Conservation (phyloP, 2,329 filamentous ascomycete species). For the Neofusicoccum kwambonambiense region DNA sequence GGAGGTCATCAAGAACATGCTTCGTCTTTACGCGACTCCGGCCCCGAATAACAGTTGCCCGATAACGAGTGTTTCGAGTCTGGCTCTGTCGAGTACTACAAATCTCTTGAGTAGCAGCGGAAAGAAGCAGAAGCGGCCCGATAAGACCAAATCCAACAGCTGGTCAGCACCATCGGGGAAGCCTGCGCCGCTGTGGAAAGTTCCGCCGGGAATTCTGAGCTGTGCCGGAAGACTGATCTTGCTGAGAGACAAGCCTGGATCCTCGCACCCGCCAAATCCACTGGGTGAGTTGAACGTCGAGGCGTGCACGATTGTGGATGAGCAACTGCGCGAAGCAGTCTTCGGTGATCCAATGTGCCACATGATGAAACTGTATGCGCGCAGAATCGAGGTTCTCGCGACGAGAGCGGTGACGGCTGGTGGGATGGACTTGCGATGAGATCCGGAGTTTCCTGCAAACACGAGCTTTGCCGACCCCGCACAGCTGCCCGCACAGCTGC, state of each 20-base stretch:
- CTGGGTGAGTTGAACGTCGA: constrained; percentile 46
- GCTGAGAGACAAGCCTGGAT: constrained; percentile 44
- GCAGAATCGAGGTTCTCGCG: constrained; percentile 68
- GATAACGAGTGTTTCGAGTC: background rate
- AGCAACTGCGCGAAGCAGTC: constrained; percentile 66
- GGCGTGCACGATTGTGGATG: constrained; percentile 67
- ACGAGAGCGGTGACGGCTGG: constrained; percentile 63
- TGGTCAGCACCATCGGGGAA: constrained; percentile 21
- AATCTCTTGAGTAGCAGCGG: background rate
- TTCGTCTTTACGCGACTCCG: constrained; percentile 68
- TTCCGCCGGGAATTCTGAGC: constrained; percentile 66
- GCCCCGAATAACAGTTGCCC: constrained; percentile 40
- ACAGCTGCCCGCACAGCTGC: background rate
- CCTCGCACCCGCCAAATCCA: background rate
- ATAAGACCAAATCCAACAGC: background rate
- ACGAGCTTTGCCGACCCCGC: background rate
- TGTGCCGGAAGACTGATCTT: constrained; percentile 70
- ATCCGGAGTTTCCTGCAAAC: background rate
- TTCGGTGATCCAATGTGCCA: constrained; percentile 83
- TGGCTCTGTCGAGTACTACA: background rate
- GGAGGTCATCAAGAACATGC: constrained; percentile 68
- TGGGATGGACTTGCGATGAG: constrained; percentile 18
- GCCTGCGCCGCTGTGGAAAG: constrained; percentile 53
- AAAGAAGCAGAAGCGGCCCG: constrained; percentile 20
- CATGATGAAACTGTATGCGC: constrained; percentile 74